phyloP scores from a whole-genome alignment of 352 stramenopile species.

The Globisporangium ultimum region DNA sequence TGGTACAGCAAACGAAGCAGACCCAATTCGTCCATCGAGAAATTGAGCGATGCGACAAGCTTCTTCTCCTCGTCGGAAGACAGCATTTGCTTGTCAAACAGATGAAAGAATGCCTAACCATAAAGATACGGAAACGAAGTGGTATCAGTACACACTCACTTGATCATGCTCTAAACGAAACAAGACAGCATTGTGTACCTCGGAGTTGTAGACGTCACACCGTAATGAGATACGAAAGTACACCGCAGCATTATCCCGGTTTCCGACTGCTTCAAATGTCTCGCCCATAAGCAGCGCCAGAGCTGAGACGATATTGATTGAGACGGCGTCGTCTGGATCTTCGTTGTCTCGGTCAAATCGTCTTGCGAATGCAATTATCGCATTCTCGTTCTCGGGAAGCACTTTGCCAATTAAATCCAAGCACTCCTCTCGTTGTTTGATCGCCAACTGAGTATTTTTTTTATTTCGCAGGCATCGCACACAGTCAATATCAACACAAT shows the following conservation, averaged over 20 bases:
- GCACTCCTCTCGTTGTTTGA: conserved; percentile 85
- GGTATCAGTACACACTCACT: not conserved
- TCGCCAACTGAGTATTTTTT: conserved; percentile 36
- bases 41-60: conserved; percentile 70
- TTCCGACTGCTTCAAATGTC: conserved; percentile 79
- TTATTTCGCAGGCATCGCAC: not conserved
- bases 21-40: conserved; percentile 51
- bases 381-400: conserved; percentile 54
- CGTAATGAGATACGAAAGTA: conserved; percentile 77
- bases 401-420: conserved; percentile 60
- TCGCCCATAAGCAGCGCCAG: conserved; percentile 80
- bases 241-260: conserved; percentile 70
- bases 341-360: conserved; percentile 27
- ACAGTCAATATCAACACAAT: not conserved
- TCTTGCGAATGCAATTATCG: conserved; percentile 49
- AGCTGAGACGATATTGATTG: conserved; percentile 77
- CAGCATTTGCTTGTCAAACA: conserved; percentile 87
- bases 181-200: conserved; percentile 20
- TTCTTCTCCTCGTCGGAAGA: conserved; percentile 58
- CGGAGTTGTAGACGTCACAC: conserved; percentile 81
- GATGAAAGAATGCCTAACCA: conserved; percentile 69
- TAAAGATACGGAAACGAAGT: not conserved
- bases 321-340: conserved; percentile 15
- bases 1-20: conserved; percentile 64
- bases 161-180: not conserved